These are phyloP conservation scores for Diplodia intermedia DNA, from an alignment of 2,329 filamentous ascomycete genomes.

Conservation along the genomic window DNA sequence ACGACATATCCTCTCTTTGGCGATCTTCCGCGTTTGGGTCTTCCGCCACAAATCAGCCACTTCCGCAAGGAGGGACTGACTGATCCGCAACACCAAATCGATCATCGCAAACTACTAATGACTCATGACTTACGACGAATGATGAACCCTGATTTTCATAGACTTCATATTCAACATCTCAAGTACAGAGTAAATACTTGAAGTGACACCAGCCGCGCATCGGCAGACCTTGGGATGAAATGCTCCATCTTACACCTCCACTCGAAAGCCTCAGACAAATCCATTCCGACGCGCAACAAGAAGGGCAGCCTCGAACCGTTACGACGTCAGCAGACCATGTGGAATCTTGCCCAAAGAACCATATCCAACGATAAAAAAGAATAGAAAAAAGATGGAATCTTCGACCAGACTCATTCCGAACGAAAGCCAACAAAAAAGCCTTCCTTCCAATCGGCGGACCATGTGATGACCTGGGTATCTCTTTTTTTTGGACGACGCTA, in stretches of 20 bases:
- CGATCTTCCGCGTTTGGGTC: neutral
- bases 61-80: neutral
- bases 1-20: neutral
- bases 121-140: neutral
- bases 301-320: neutral
- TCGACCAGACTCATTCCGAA: slow-evolving; percentile 24
- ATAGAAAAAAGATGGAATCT: neutral
- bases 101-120: neutral
- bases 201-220: slow-evolving; percentile 13
- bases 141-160: neutral
- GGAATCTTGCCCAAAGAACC: slow-evolving; percentile 13
- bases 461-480: slow-evolving; percentile 30
- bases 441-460: slow-evolving; percentile 5
- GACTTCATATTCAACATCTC: neutral
- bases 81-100: neutral
- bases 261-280: neutral
- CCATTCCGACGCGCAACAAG: slow-evolving; percentile 3
- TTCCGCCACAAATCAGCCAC: neutral
- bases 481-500: neutral
- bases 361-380: neutral
- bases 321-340: slow-evolving; percentile 14
- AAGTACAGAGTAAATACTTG: neutral
- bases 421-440: neutral
- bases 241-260: neutral
- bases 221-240: slow-evolving; percentile 27